Evolutionary conservation across 1,284 basidiomycete species (phyloP).

Genomic region (Malassezia psittaci): DNA sequence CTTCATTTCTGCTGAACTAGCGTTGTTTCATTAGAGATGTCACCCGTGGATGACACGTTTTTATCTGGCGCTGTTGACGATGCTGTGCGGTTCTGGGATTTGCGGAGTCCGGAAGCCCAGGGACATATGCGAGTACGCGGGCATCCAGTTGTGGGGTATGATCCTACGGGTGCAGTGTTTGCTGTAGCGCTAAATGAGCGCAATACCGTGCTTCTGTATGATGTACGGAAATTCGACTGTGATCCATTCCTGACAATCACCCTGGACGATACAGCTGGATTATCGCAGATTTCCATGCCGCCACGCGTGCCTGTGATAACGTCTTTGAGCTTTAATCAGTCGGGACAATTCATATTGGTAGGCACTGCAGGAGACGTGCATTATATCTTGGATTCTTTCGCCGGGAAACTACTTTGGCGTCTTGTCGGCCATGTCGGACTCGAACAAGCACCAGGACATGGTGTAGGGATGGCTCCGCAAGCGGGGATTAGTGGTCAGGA

Average conservation of each 20-base stretch:
- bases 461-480: conserved; percentile 33
- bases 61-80: conserved; percentile 87
- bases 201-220: conserved; percentile 54
- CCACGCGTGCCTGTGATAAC: conserved; percentile 84
- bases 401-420: conserved; percentile 21
- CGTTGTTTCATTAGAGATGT: conserved; percentile 82
- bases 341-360: conserved; percentile 73
- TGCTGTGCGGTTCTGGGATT: conserved; percentile 92
- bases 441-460: conserved; percentile 21
- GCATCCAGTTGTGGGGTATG: conserved; percentile 77
- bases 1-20: conserved; percentile 46
- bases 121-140: conserved; percentile 53
- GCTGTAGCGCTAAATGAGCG: conserved; percentile 71
- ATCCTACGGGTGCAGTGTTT: conserved; percentile 77
- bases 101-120: conserved; percentile 65
- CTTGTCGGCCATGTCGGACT: conserved; percentile 35
- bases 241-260: conserved; percentile 74
- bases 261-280: conserved; percentile 53
- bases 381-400: conserved; percentile 56
- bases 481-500: conserved; percentile 43
- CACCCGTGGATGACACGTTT: conserved; percentile 86
- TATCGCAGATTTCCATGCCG: conserved; percentile 38
- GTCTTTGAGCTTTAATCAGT: conserved; percentile 74
- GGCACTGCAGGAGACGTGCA: conserved; percentile 86
- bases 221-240: conserved; percentile 74